phyloP scores from a whole-genome alignment of 768 basidiomycete genomes.

The Sporobolomyces pararoseus region DNA sequence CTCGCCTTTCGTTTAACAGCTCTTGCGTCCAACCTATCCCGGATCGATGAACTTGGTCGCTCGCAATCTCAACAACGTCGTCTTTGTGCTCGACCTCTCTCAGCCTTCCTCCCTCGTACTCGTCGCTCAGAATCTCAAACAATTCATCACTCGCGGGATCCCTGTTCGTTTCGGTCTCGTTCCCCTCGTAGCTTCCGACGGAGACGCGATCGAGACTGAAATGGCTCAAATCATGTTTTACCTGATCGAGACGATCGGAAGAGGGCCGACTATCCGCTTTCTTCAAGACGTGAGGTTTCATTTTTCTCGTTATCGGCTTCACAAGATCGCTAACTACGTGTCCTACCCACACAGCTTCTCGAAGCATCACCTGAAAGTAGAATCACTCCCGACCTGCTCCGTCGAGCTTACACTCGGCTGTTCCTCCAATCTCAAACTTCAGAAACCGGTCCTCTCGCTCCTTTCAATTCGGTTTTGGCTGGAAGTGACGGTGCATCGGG shows the following conservation, averaged over 20 bases:
- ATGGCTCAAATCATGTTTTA: constrained; percentile 73
- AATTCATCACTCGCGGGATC: constrained; percentile 66
- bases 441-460: constrained; percentile 9
- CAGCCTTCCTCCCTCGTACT: constrained; percentile 60
- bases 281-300: constrained; percentile 55
- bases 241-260: constrained; percentile 62
- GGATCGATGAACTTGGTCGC: constrained; percentile 72
- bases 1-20: constrained; percentile 51
- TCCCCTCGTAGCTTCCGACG: constrained; percentile 61
- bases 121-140: constrained; percentile 62
- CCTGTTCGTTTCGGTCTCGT: constrained; percentile 85
- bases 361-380: neutral
- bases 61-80: constrained; percentile 75
- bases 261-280: constrained; percentile 62
- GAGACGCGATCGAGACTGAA: constrained; percentile 55
- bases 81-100: constrained; percentile 77
- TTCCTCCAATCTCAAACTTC: neutral
- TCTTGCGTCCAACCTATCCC: constrained; percentile 73
- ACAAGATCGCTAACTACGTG: too few relatives aligned
- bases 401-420: constrained; percentile 3
- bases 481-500: neutral
- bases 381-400: constrained; percentile 18
- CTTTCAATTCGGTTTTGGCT: constrained; percentile 11
- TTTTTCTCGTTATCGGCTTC: neutral
- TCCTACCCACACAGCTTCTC: constrained; percentile 5